These are phyloP conservation scores for Calocybe gangraenosa DNA, from an alignment of 768 basidiomycete species.

Conservation along the genomic window DNA sequence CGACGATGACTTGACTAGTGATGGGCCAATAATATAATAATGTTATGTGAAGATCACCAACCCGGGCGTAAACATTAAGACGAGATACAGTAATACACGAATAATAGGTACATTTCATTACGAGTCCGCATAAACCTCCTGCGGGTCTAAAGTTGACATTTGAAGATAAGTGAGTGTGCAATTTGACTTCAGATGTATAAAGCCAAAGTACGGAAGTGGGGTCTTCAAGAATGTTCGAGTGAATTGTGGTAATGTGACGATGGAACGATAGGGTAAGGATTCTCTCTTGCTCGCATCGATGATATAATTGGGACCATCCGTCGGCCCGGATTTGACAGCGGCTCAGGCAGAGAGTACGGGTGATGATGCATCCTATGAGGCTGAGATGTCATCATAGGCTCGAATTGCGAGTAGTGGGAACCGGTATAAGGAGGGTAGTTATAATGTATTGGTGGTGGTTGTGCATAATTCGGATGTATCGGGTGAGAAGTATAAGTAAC, in stretches of 20 bases:
- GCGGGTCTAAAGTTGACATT: not conserved
- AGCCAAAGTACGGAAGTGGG: not conserved
- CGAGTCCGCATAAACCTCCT: not conserved
- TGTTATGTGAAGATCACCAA: too few relatives aligned
- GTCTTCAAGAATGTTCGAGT: slow-evolving; percentile 4
- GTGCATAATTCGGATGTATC: slow-evolving; percentile 7
- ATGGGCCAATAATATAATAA: too few relatives aligned
- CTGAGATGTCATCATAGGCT: slow-evolving; percentile 4
- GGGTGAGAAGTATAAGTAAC: slow-evolving; percentile 11
- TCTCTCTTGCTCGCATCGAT: slow-evolving; percentile 11
- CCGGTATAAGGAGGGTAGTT: slow-evolving; percentile 16
- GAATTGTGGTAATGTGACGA: slow-evolving; percentile 17
- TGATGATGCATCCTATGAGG: slow-evolving; percentile 6
- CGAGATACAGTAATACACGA: not conserved
- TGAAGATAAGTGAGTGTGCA: not conserved
- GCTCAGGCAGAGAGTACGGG: slow-evolving; percentile 9
- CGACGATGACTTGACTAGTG: too few relatives aligned
- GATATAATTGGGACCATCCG: slow-evolving; percentile 4
- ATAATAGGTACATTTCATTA: slow-evolving; percentile 4
- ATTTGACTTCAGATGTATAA: not conserved
- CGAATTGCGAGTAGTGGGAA: slow-evolving; percentile 15
- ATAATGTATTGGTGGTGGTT: slow-evolving; percentile 7
- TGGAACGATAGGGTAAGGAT: slow-evolving; percentile 17
- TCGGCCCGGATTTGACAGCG: not conserved
- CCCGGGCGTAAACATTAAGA: not conserved